Evolutionary conservation across 2,329 filamentous ascomycete genomes (phyloP), one percentile per base, ranked within the genome.

Genomic region (Periglandula ipomoeae): DNA sequence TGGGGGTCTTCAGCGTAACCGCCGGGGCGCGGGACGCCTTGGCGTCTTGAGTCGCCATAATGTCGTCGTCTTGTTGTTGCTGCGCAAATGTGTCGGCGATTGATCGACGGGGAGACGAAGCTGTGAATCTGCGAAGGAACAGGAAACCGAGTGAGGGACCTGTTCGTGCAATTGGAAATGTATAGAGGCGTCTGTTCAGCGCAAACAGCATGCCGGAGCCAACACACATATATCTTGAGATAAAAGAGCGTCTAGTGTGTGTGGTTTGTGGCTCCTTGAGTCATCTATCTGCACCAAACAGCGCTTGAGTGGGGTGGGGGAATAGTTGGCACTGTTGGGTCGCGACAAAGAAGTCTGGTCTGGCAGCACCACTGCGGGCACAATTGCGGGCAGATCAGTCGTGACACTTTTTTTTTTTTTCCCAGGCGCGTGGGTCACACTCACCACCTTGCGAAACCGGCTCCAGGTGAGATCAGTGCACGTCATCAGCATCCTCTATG

Each of bases 1-100:
- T 95, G 53, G 89, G 87, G 61, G 85, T 87, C 75, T 95, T 95
- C 64, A 94, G 76, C 68, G 55, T 49, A 24, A 55, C 49, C 27
- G 44, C 50, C n/a, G 52, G 49, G 26, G 47, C 47, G 82, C 81
- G 68, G 85, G 83, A 47, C 34, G 50, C 44, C 47, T 55, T 56
- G 44, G 40, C 49, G 41, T 56, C 54, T 34, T 67, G 62, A 46
- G 48, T 44, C 30, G 67, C 60, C 66, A 68, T 70, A 48, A 22
- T 45, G 35, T 48, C 19, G 46, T 52, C 44, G 46, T 52, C 44
- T 45, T 37, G 26, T 37, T 44, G 34, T 24, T 19, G 46, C 41
- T 45, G 24, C 19, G 38, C 17, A 44, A 22, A 32, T 23, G 32
- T 26, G 35, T 44, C 20, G 27, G 20, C 20, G 7, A 47, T 44